Base-by-base conservation (phyloP, 768 basidiomycete species). In the Asterophora lycoperdoides region DNA sequence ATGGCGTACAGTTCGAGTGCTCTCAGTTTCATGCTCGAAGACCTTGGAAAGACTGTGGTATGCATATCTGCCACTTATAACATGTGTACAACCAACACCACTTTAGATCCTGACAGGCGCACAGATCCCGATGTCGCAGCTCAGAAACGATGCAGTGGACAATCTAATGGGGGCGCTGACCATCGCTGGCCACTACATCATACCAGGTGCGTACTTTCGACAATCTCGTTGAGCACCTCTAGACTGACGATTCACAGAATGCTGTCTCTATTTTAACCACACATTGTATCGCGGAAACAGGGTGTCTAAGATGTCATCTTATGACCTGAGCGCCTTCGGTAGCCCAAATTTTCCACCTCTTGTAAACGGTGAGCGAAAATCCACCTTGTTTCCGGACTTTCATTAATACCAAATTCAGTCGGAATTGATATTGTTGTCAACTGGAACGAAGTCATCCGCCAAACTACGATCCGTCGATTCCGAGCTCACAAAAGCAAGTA, bases 101-200 rank as follows among this genome's bases (percentile, higher is more conserved):
- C 32, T 32, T 46, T 44, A 92, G 90, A 91, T 95, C 49, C 57
- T 94, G 26, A 95, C 91, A 1, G 94, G 93, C 10, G 92, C 93
- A 0, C 94, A 96, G 69, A 95, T 97, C 30, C 91, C 94, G 11
- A 71, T 93, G 29, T 92, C 89, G 1, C 87, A 93, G 60, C 71
- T 94, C 39, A 79, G 92, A n/a, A 96, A 94, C 57, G 93, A 97
- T 63, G 92, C 93, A 7, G 83, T 93, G 5, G 94, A 95, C 56
- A 97, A 96, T 63, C 70, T 96, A 8, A 81, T 96, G 63, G 93
- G 91, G 7, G 88, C 91, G 3, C 70, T 97, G 29, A 83, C 86
- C 13, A 85, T 95, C 44, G 93, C 93, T 13, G 93, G 94, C 1
- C 85, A 90, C 58, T 94, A 83, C 60, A 87, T 88, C 52, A 93